Percentiles rank a stretch among this genome's conserved stretches.
phyloP scores from a whole-genome alignment of 306 rosid species.

The Hippophae gyantsensis region DNA sequence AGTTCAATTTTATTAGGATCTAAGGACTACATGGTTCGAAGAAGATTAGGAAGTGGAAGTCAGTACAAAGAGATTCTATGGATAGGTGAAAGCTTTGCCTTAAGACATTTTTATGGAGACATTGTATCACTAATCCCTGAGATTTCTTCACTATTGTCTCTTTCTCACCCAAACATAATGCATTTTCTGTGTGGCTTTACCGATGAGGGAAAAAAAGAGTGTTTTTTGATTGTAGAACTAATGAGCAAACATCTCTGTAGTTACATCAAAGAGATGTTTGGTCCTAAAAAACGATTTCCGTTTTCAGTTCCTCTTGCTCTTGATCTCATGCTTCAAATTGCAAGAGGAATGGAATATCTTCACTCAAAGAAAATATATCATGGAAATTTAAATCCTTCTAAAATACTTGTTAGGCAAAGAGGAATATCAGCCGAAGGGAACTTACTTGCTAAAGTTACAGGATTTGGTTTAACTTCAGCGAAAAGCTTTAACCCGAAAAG shows the following conservation, averaged over 20 bases:
- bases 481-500: conserved; percentile 33
- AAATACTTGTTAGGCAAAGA: conserved; percentile 62
- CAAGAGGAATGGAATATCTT: conserved; percentile 80
- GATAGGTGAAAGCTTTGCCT: conserved; percentile 73
- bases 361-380: conserved; percentile 65
- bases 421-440: conserved; percentile 52
- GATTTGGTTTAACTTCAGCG: conserved; percentile 48
- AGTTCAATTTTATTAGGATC: conserved; percentile 54
- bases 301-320: conserved; percentile 65
- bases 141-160: conserved; percentile 49
- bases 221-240: conserved; percentile 62
- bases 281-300: conserved; percentile 49
- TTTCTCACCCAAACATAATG: conserved; percentile 74
- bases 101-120: conserved; percentile 58
- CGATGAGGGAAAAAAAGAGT: conserved; percentile 72
- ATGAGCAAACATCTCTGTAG: conserved; percentile 61
- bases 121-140: conserved; percentile 50
- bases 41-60: conserved; percentile 62
- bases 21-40: conserved; percentile 65
- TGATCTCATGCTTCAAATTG: conserved; percentile 89
- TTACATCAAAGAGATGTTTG: conserved; percentile 56
- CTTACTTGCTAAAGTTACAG: conserved; percentile 61
- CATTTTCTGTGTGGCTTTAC: conserved; percentile 58
- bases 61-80: conserved; percentile 70
- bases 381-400: conserved; percentile 63